Evolutionary conservation across 441 rosid genomes (phyloP).

Genomic region (Capsella rubella): DNA sequence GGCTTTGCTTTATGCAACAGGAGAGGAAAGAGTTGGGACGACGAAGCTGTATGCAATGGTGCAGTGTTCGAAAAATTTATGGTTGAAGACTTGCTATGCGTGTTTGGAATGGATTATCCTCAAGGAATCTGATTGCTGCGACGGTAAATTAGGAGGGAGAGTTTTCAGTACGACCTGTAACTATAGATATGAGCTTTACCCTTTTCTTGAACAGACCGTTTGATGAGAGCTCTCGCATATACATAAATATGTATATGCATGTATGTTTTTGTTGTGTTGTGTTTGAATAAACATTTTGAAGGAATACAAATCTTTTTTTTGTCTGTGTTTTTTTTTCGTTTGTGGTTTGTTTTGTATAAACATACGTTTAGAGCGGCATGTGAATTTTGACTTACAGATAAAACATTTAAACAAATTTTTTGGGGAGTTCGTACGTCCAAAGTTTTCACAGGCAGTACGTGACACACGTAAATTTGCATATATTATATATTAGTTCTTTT

Average conservation of each 20-base stretch:
- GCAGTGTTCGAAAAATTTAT: constrained; percentile 56
- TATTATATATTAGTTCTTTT: no score
- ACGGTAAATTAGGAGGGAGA: constrained; percentile 50
- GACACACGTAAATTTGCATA: not conserved
- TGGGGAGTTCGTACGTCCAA: not conserved
- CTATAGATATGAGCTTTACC: constrained; percentile 54
- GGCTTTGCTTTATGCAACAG: constrained; percentile 37
- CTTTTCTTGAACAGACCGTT: constrained; percentile 14
- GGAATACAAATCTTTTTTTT: not conserved
- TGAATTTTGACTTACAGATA: not conserved
- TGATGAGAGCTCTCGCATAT: not conserved
- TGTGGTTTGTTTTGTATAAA: not conserved
- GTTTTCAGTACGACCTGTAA: constrained; percentile 55
- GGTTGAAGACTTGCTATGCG: not conserved
- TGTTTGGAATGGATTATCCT: constrained; percentile 1
- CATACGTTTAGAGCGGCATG: not conserved
- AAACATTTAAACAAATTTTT: not conserved
- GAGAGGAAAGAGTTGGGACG: constrained; percentile 40
- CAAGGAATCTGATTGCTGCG: not conserved
- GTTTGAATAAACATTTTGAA: not conserved
- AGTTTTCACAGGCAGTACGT: not conserved
- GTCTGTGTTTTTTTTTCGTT: no score
- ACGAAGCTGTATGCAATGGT: constrained; percentile 54
- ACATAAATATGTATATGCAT: not conserved
- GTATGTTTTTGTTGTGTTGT: not conserved